Evolutionary conservation across 2,329 filamentous ascomycete genomes (phyloP).

Genomic region (Annulohypoxylon truncatum): DNA sequence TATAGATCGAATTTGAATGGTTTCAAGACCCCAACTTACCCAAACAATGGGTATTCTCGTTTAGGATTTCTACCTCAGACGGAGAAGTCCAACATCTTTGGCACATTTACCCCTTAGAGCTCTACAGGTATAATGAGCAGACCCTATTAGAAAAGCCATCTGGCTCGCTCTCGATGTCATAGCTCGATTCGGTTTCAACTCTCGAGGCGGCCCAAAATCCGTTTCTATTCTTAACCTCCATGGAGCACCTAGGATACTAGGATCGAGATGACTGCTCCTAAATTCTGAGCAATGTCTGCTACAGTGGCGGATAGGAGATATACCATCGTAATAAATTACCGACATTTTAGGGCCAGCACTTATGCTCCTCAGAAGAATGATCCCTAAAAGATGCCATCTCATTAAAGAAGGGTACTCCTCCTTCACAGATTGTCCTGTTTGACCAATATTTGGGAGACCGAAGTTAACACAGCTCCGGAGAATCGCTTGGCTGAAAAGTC

Average conservation of each 20-base stretch:
- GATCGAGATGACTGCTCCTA: constrained; percentile 63
- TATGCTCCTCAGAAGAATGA: constrained; percentile 65
- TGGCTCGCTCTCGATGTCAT: constrained; percentile 53
- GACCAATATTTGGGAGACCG: constrained; percentile 63
- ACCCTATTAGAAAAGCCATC: constrained; percentile 55
- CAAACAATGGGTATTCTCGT: constrained; percentile 79
- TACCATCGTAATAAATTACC: constrained; percentile 69
- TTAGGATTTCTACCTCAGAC: constrained; percentile 73
- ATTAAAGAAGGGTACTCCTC: constrained; percentile 63
- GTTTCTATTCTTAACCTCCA: constrained; percentile 64
- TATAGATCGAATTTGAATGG: no score
- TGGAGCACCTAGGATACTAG: constrained; percentile 67
- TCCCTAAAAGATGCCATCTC: constrained; percentile 65
- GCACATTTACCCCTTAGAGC: constrained; percentile 77
- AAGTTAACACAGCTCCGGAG: constrained; percentile 48
- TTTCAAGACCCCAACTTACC: constrained; percentile 71
- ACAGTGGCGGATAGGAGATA: constrained; percentile 64
- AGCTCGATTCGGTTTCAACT: constrained; percentile 55
- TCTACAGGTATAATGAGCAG: constrained; percentile 71
- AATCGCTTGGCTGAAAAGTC: constrained; percentile 47
- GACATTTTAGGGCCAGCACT: constrained; percentile 67
- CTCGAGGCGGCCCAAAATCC: constrained; percentile 57
- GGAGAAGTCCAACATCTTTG: constrained; percentile 77
- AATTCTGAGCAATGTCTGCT: constrained; percentile 66
- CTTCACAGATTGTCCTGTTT: constrained; percentile 58